Conservation (phyloP, 2,329 filamentous ascomycete species). For the Coleophoma eucalyptorum region DNA sequence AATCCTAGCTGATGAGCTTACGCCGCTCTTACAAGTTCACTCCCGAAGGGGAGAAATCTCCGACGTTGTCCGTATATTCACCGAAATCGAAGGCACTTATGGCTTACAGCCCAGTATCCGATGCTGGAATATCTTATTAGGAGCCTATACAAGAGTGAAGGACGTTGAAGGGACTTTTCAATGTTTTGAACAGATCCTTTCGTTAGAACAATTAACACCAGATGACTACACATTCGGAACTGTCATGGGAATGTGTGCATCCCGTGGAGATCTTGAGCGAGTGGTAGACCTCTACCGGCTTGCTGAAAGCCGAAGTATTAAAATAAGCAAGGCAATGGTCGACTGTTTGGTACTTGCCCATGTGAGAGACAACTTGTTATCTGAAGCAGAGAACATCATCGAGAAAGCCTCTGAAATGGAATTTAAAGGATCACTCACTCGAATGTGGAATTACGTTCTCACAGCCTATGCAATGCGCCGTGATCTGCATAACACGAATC, state of each 20-base stretch:
- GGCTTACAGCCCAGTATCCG: slow-evolving; percentile 50
- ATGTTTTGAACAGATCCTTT: slow-evolving; percentile 58
- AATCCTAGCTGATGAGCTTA: slow-evolving; percentile 26
- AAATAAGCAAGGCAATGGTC: slow-evolving; percentile 53
- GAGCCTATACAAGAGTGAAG: slow-evolving; percentile 61
- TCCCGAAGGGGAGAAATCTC: slow-evolving; percentile 63
- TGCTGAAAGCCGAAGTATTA: slow-evolving; percentile 50
- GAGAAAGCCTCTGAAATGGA: slow-evolving; percentile 48
- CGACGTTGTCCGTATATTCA: slow-evolving; percentile 57
- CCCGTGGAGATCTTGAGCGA: slow-evolving; percentile 68
- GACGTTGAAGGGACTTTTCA: slow-evolving; percentile 64
- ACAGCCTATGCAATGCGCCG: slow-evolving; percentile 63
- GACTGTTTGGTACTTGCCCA: slow-evolving; percentile 65
- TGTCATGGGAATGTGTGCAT: slow-evolving; percentile 68
- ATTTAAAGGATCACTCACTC: slow-evolving; percentile 48
- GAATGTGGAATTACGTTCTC: slow-evolving; percentile 78
- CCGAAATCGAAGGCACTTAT: slow-evolving; percentile 54
- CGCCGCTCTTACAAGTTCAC: slow-evolving; percentile 68
- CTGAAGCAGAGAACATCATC: slow-evolving; percentile 56
- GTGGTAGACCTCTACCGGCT: slow-evolving; percentile 62
- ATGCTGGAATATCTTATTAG: slow-evolving; percentile 76
- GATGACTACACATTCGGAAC: slow-evolving; percentile 65
- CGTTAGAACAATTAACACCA: slow-evolving; percentile 41
- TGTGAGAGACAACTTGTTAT: slow-evolving; percentile 50
- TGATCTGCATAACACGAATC: slow-evolving; percentile 48